Evolutionary conservation across 2,329 filamentous ascomycete genomes (phyloP).

Genomic region (Arthroderma sp.): DNA sequence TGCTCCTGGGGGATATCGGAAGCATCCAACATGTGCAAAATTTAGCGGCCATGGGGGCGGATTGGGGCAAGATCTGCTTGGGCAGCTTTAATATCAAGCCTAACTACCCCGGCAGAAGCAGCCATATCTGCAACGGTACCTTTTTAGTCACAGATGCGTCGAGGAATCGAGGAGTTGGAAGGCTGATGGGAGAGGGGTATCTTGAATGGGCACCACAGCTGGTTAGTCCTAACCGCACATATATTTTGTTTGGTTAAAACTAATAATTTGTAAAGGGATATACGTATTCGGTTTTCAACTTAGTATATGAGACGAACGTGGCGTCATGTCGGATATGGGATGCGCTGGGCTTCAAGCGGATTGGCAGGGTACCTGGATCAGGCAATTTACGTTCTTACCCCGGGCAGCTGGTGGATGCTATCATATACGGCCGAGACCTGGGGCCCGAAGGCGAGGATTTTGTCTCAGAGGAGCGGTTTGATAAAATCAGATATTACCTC

Average conservation of each 20-base stretch:
- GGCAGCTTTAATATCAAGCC: conserved; percentile 92
- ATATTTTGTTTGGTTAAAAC: neutral
- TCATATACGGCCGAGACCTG: conserved; percentile 58
- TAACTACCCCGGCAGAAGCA: conserved; percentile 82
- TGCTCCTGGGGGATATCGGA: conserved; percentile 66
- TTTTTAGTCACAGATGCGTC: conserved; percentile 63
- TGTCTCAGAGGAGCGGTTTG: conserved; percentile 89
- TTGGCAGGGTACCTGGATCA: conserved; percentile 65
- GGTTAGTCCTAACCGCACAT: conserved; percentile 20
- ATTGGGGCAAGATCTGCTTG: conserved; percentile 71
- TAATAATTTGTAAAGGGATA: conserved; percentile 46
- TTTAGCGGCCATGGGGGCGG: conserved; percentile 42
- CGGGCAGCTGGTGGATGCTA: conserved; percentile 57
- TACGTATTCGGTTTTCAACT: conserved; percentile 84
- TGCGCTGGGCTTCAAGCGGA: conserved; percentile 79
- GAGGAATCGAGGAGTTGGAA: conserved; percentile 60
- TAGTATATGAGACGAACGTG: conserved; percentile 88
- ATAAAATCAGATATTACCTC: conserved; percentile 96
- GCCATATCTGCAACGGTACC: conserved; percentile 69
- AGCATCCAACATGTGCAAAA: conserved; percentile 41
- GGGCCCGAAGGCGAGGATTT: conserved; percentile 61
- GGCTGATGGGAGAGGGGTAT: conserved; percentile 63
- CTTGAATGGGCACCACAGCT: conserved; percentile 61
- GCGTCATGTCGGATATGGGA: conserved; percentile 88
- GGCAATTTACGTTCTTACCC: conserved; percentile 58